phyloP scores from a whole-genome alignment of 2,329 filamentous ascomycete species.

The Metarhizium humberi region DNA sequence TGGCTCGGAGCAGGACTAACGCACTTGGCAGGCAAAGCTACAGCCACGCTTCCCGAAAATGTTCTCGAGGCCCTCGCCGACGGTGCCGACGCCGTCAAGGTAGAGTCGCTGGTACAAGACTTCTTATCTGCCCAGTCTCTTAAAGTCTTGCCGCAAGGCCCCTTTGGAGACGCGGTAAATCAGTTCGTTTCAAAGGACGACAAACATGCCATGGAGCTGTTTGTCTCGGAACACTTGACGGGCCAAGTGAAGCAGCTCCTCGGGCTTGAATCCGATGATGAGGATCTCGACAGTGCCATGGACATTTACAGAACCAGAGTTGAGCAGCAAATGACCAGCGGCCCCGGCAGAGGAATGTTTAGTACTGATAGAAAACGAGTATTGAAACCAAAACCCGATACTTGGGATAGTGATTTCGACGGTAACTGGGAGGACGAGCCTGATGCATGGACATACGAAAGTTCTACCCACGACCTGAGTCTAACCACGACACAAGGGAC shows the following conservation, averaged over 20 bases:
- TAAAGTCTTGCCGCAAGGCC: conserved; percentile 85
- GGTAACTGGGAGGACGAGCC: conserved; percentile 78
- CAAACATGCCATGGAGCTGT: conserved; percentile 80
- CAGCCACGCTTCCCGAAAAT: conserved; percentile 49
- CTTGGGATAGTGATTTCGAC: conserved; percentile 85
- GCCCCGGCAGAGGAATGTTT: conserved; percentile 31
- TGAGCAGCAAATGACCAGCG: conserved; percentile 62
- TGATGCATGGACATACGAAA: conserved; percentile 39
- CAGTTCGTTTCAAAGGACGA: conserved; percentile 95
- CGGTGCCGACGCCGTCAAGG: conserved; percentile 61
- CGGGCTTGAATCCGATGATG: conserved; percentile 52
- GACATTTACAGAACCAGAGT: conserved; percentile 59
- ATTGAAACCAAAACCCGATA: conserved; percentile 66
- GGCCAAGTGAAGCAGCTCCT: conserved; percentile 64
- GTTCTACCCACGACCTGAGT: conserved; percentile 9
- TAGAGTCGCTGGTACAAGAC: conserved; percentile 80
- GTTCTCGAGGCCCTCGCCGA: conserved; percentile 44
- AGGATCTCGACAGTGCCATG: conserved; percentile 64
- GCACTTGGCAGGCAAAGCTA: conserved; percentile 18
- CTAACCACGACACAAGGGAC: conserved; percentile 7
- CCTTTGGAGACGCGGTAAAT: conserved; percentile 84
- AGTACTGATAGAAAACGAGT: conserved; percentile 27
- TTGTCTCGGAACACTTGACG: conserved; percentile 62
- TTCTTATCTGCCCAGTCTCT: conserved; percentile 81
- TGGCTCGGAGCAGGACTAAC: conserved; percentile 4